Percentiles rank a stretch among this genome's conserved stretches.
Evolutionary conservation across 768 basidiomycete species (phyloP).

Genomic region (Galerina sulciceps): DNA sequence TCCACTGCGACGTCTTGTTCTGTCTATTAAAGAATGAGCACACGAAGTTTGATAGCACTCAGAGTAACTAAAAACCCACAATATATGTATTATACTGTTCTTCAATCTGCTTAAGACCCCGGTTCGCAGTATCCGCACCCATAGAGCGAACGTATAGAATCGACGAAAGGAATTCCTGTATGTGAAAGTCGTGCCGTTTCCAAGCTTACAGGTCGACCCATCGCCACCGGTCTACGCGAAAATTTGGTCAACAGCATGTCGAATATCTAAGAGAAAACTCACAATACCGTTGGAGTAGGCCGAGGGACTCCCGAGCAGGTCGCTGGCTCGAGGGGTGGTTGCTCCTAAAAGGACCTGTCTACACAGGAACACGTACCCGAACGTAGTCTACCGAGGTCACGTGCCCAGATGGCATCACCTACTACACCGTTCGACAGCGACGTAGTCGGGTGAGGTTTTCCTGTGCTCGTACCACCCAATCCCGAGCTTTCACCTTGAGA

Average conservation of each 20-base stretch:
- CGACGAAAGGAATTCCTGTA: slow-evolving; percentile 78
- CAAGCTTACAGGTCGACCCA: slow-evolving; percentile 60
- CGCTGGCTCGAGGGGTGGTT: too few species aligned
- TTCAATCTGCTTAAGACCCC: slow-evolving; percentile 67
- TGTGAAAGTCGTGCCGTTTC: slow-evolving; percentile 67
- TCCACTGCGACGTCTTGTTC: slow-evolving; percentile 88
- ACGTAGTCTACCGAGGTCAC: too few species aligned
- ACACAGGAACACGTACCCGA: too few species aligned
- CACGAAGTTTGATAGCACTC: not conserved
- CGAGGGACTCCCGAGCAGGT: too few species aligned
- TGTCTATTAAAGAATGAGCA: slow-evolving; percentile 48
- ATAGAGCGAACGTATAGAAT: slow-evolving; percentile 54
- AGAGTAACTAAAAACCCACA: slow-evolving; percentile 42
- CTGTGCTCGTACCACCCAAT: not conserved
- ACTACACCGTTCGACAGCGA: slow-evolving; percentile 11
- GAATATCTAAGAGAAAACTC: slow-evolving; percentile 1
- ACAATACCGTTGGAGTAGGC: too few species aligned
- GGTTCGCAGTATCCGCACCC: slow-evolving; percentile 59
- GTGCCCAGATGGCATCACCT: too few species aligned
- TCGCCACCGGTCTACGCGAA: slow-evolving; percentile 52
- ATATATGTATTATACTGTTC: slow-evolving; percentile 84
- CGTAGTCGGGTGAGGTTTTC: slow-evolving; percentile 4
- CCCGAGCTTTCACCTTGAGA: slow-evolving; percentile 4
- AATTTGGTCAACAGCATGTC: not conserved
- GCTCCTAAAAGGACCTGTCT: too few species aligned